phyloP scores from a whole-genome alignment of 176 grass and related monocot genomes.

The Carex parvula region DNA sequence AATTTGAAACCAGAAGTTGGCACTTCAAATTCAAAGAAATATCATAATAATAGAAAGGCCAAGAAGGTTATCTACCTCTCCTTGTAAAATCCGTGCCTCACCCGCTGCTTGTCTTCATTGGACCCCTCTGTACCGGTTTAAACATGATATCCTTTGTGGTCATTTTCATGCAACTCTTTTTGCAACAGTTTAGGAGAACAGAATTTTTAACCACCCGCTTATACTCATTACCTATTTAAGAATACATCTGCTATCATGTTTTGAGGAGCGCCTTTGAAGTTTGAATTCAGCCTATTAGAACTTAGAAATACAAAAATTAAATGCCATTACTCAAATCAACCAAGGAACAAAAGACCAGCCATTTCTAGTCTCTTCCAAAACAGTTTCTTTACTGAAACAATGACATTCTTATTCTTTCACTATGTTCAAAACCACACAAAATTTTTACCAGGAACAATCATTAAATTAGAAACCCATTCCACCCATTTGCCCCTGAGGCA shows the following conservation, averaged over 20 bases:
- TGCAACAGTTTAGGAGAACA: not conserved
- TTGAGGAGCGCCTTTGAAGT: slow-evolving; percentile 4
- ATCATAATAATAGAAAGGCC: not conserved
- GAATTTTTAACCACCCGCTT: not conserved
- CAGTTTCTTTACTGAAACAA: not conserved
- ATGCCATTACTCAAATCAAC: not conserved
- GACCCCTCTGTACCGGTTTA: not conserved
- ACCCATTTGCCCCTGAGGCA: slow-evolving; percentile 37
- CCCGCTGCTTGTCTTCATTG: not conserved
- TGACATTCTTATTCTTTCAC: not conserved
- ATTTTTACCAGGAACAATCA: slow-evolving; percentile 16
- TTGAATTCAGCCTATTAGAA: not conserved
- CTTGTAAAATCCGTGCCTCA: slow-evolving; percentile 18
- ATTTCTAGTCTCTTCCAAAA: not conserved
- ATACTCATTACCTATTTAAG: not conserved
- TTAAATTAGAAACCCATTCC: slow-evolving; percentile 49
- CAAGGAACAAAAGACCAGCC: not conserved
- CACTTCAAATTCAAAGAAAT: not conserved
- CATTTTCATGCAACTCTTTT: not conserved
- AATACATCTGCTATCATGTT: not conserved
- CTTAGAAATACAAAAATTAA: slow-evolving; percentile 5
- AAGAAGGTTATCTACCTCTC: slow-evolving; percentile 1
- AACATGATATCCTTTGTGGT: slow-evolving; percentile 5
- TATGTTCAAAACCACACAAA: not conserved
- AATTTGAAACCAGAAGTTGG: not conserved